phyloP scores from a whole-genome alignment of 768 basidiomycete species.

The Podaxis rugospora region DNA sequence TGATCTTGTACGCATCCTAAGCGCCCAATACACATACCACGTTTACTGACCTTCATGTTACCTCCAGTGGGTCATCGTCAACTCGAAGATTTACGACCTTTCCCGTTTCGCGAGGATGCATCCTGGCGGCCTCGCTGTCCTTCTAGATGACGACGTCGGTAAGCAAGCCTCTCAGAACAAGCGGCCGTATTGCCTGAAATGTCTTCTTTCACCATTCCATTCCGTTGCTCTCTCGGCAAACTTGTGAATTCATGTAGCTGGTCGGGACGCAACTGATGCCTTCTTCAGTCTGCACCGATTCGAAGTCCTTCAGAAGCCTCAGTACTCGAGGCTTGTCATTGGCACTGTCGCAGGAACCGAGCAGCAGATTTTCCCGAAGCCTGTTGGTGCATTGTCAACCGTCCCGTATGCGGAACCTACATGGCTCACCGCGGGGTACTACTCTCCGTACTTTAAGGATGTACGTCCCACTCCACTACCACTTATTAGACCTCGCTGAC shows the following conservation, averaged over 20 bases:
- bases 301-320: conserved; percentile 74
- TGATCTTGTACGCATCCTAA: conserved; percentile 55
- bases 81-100: conserved; percentile 71
- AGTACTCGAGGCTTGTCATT: conserved; percentile 68
- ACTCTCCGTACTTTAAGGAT: conserved; percentile 71
- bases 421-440: conserved; percentile 67
- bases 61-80: conserved; percentile 70
- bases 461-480: conserved; percentile 34
- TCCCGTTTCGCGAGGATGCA: conserved; percentile 78
- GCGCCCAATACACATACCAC: neutral
- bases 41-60: neutral
- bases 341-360: conserved; percentile 64
- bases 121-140: conserved; percentile 75
- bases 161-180: conserved; percentile 17
- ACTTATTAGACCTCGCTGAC: conserved; percentile 25
- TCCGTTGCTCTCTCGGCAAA: neutral
- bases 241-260: conserved; percentile 44
- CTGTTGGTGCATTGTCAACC: conserved; percentile 56
- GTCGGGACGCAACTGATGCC: conserved; percentile 79
- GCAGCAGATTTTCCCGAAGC: conserved; percentile 43
- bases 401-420: conserved; percentile 89
- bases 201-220: neutral
- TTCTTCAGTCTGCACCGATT: conserved; percentile 88
- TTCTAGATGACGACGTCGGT: conserved; percentile 79
- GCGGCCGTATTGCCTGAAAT: neutral